phyloP scores from a whole-genome alignment of 2,329 filamentous ascomycete genomes.

The Berkeleyomyces rouxiae region DNA sequence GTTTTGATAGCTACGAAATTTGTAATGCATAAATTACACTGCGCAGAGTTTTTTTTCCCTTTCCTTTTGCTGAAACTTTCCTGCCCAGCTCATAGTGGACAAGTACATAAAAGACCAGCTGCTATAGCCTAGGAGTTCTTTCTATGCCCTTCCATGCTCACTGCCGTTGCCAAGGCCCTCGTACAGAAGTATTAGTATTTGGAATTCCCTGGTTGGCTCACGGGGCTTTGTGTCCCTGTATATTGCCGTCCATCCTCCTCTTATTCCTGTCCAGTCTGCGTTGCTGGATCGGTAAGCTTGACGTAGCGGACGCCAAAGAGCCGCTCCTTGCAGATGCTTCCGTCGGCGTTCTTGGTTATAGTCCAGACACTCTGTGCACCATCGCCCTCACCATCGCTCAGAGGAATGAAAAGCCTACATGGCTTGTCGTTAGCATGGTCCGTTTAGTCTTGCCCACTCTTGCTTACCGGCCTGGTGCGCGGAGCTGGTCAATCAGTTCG shows the following conservation, averaged over 20 bases:
- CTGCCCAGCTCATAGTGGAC: too few species aligned
- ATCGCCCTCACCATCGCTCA: constrained; percentile 36
- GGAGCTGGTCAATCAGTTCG: constrained; percentile 59
- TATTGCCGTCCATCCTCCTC: too few species aligned
- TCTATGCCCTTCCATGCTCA: neutral
- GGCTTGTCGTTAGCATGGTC: neutral
- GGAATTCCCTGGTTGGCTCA: neutral
- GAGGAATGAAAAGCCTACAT: constrained; percentile 56
- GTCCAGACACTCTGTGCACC: constrained; percentile 52
- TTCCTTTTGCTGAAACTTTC: neutral
- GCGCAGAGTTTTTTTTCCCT: neutral
- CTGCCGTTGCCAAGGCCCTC: neutral
- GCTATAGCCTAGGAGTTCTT: too few species aligned
- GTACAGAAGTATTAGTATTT: neutral
- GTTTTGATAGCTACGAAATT: neutral
- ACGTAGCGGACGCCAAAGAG: constrained; percentile 62
- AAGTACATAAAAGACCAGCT: too few species aligned
- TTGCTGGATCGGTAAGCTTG: constrained; percentile 54
- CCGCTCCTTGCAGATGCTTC: constrained; percentile 35
- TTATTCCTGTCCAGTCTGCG: neutral
- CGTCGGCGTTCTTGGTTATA: constrained; percentile 53
- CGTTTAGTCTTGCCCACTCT: constrained; percentile 12
- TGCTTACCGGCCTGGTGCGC: constrained; percentile 49
- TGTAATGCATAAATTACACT: neutral
- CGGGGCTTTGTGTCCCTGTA: neutral